A percentile compares a stretch with the other conserved stretches of the same genome.
Conservation (phyloP, 495 filamentous ascomycete genomes). For the Aspergillus sclerotiicarbonarius region DNA sequence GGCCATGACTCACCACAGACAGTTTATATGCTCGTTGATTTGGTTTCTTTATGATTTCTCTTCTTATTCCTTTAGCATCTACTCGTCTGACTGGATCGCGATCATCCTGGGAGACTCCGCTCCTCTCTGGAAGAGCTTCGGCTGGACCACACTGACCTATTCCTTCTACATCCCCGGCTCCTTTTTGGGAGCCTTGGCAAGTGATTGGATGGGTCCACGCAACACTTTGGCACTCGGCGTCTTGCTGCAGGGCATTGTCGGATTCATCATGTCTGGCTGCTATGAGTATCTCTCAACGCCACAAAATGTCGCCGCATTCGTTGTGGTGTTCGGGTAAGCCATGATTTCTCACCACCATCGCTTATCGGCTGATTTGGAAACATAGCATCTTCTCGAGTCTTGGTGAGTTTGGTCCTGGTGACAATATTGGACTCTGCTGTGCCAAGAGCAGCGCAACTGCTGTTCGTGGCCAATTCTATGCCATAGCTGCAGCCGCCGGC, state of each 20-base stretch:
- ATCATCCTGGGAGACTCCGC: constrained; percentile 58
- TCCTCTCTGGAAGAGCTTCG: constrained; percentile 71
- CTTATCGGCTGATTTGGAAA: neutral
- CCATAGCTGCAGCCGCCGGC: constrained; percentile 77
- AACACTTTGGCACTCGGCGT: constrained; percentile 68
- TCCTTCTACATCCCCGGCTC: constrained; percentile 85
- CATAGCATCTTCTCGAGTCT: constrained; percentile 74
- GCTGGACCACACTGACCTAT: constrained; percentile 83
- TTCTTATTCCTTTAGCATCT: constrained; percentile 76
- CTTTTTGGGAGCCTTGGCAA: constrained; percentile 67
- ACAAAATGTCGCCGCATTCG: constrained; percentile 69
- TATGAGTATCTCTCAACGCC: constrained; percentile 63
- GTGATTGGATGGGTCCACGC: constrained; percentile 74
- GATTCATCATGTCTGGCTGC: constrained; percentile 81
- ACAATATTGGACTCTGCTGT: constrained; percentile 87
- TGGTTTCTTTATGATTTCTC: constrained; percentile 95
- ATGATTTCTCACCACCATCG: neutral
- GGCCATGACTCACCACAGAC: constrained; percentile 55
- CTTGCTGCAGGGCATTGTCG: constrained; percentile 67
- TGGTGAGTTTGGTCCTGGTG: constrained; percentile 82
- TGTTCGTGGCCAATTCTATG: constrained; percentile 89
- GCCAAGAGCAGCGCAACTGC: constrained; percentile 85
- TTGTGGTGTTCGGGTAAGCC: constrained; percentile 63
- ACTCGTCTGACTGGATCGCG: constrained; percentile 65
- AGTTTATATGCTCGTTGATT: constrained; percentile 70